A percentile compares a stretch with the other conserved stretches of the same genome.
Conservation (phyloP, 768 basidiomycete genomes). For the Kwoniella mangroviensis region DNA sequence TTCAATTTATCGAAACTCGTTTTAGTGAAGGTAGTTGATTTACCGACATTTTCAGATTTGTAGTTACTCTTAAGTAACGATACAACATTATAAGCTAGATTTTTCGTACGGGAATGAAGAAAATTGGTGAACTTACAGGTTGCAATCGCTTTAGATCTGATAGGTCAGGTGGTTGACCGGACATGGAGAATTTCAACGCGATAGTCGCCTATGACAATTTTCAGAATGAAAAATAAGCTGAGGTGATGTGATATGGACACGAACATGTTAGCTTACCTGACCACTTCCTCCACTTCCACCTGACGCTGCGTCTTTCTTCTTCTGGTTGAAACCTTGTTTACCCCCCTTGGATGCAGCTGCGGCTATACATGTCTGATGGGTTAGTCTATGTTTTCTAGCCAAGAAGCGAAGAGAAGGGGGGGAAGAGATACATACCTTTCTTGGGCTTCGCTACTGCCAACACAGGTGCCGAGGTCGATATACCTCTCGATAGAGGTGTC, state of each 20-base stretch:
- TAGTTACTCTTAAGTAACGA: slow-evolving; percentile 16
- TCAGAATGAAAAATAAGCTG: background rate
- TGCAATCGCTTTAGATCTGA: slow-evolving; percentile 22
- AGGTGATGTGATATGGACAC: background rate
- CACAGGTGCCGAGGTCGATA: slow-evolving; percentile 30
- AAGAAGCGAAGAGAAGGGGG: background rate
- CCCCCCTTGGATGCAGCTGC: slow-evolving; percentile 4
- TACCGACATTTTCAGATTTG: slow-evolving; percentile 36
- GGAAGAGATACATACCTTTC: slow-evolving; percentile 21
- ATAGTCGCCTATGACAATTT: background rate
- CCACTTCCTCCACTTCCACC: slow-evolving; percentile 26
- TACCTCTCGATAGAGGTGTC: slow-evolving; percentile 26
- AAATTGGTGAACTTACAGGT: slow-evolving; percentile 32
- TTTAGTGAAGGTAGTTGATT: slow-evolving; percentile 36
- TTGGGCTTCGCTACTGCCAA: slow-evolving; percentile 34
- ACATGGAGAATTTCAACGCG: slow-evolving; percentile 20
- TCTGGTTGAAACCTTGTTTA: slow-evolving; percentile 26
- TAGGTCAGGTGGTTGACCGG: slow-evolving; percentile 27
- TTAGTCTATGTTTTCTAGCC: background rate
- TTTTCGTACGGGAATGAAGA: background rate
- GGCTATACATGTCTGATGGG: slow-evolving; percentile 1
- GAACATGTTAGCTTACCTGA: slow-evolving; percentile 5
- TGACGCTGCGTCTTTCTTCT: slow-evolving; percentile 22
- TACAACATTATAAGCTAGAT: background rate
- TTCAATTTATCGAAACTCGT: slow-evolving; percentile 57